Base-by-base conservation (phyloP, 371 early-diverging fungal genomes). In the Coemansia sp. region DNA sequence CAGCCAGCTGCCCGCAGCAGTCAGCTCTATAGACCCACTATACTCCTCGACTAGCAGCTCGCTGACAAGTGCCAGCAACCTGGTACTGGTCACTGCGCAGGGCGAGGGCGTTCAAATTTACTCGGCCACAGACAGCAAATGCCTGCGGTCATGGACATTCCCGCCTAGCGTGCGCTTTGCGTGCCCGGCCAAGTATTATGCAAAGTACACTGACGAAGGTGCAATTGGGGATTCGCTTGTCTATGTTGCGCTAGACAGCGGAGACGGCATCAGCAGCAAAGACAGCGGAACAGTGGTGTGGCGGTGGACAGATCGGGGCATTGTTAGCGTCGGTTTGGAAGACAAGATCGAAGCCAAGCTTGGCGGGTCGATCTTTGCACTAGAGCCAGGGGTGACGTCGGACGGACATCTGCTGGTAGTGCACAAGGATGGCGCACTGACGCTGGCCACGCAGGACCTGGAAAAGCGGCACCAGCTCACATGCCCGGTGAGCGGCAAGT, bases 231-330 rank as follows among this genome's bases (percentile, higher is more conserved):
- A 48, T n/a, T 63, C 79, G 24, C 69, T 55, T 51, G 78, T 79
- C 9, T 79, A 73, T 23, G 79, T 56, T 5, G 80, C 44, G 9
- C 28, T 79, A 54, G 63, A 64, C 51, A 52, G 69, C 5, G 76
- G 70, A 21, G 29, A 56, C n/a, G 69, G 59, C 5, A 56, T 63
- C 23, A 29, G 19, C 17, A 54, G 26, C 57, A 46, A 63, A 21
- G 41, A 65, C 15, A 32, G 17, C 2, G 80, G 70, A 7, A 48
- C 68, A 0, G 68, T 69, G 1, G 63, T 78, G 46, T 79, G 80
- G 80, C 66, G 78, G 65, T 78, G 80, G 80, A 73, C 70, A 1
- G 80, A 78, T 52, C 62, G 53, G 32, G 78, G 79, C 41, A 69
- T 78, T 26, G 69, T 56, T 46, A 78, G 78, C 70, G 55, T 70